A percentile compares a stretch with the other conserved stretches of the same genome.
Evolutionary conservation across 768 basidiomycete genomes (phyloP).

Genomic region (Leccinum pellstonianum): DNA sequence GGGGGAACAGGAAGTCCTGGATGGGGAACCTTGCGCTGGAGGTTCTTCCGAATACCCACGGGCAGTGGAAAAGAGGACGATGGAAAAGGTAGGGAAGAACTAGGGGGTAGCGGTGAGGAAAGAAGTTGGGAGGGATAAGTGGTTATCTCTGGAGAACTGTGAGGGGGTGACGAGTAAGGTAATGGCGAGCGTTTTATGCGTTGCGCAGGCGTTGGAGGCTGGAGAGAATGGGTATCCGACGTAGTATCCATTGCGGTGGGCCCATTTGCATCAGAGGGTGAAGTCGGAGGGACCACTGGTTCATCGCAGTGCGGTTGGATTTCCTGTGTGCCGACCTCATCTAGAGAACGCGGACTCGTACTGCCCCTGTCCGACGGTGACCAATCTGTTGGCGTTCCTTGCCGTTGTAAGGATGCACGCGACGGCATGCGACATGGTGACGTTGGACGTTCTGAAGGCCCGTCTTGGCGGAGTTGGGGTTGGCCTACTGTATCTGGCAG

Average conservation of each 20-base stretch:
- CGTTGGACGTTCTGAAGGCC: background rate
- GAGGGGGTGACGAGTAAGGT: slow-evolving; percentile 6
- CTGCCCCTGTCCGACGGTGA: slow-evolving; percentile 27
- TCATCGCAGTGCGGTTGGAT: slow-evolving; percentile 2
- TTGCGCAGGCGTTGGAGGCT: slow-evolving; percentile 32
- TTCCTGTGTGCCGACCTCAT: background rate
- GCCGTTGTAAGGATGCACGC: slow-evolving; percentile 5
- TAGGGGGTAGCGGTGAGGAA: slow-evolving; percentile 16
- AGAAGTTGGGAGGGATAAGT: slow-evolving; percentile 3
- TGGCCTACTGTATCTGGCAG: background rate
- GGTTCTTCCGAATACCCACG: slow-evolving; percentile 21
- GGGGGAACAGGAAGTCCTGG: slow-evolving; percentile 36
- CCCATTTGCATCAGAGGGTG: slow-evolving; percentile 15
- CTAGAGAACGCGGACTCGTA: slow-evolving; percentile 14
- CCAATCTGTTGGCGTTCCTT: slow-evolving; percentile 35
- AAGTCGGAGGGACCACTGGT: slow-evolving; percentile 1
- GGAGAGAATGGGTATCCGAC: slow-evolving; percentile 17
- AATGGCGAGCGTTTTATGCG: slow-evolving; percentile 11
- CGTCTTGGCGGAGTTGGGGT: background rate
- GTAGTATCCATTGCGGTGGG: slow-evolving; percentile 4
- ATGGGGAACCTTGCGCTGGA: slow-evolving; percentile 47
- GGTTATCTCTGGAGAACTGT: slow-evolving; percentile 9
- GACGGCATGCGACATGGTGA: slow-evolving; percentile 10
- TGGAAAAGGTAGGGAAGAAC: slow-evolving; percentile 13
- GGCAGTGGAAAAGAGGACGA: slow-evolving; percentile 8